Conservation (phyloP, 2,329 filamentous ascomycete species). For the Zymoseptoria brevis region DNA sequence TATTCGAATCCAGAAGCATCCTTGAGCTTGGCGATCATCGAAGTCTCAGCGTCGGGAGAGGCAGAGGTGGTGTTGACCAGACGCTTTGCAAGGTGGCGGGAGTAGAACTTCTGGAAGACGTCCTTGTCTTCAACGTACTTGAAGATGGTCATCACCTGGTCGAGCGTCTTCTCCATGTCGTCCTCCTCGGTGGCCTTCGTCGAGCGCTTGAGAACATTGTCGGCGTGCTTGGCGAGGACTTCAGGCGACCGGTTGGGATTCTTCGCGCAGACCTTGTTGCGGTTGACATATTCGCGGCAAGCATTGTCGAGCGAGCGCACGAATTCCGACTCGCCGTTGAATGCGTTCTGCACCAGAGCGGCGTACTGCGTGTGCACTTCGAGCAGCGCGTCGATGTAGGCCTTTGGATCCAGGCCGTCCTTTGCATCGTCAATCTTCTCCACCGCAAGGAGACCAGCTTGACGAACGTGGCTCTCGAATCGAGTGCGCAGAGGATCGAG, state of each 20-base stretch:
- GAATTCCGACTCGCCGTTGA: slow-evolving; percentile 93
- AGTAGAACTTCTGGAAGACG: slow-evolving; percentile 99
- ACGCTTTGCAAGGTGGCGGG: slow-evolving; percentile 88
- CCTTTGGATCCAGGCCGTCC: slow-evolving; percentile 87
- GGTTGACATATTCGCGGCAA: slow-evolving; percentile 95
- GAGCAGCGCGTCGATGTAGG: slow-evolving; percentile 85
- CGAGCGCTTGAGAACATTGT: slow-evolving; percentile 85
- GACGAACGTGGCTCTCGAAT: slow-evolving; percentile 89
- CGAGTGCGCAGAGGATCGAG: slow-evolving; percentile 77
- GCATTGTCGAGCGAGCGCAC: slow-evolving; percentile 93
- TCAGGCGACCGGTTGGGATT: slow-evolving; percentile 93
- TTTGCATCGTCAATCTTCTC: slow-evolving; percentile 83
- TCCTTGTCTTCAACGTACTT: slow-evolving; percentile 99
- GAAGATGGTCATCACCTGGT: slow-evolving; percentile 98
- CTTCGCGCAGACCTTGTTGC: slow-evolving; percentile 90
- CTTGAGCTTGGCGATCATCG: slow-evolving; percentile 99
- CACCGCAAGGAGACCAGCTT: slow-evolving; percentile 78
- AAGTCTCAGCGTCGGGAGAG: slow-evolving; percentile 93
- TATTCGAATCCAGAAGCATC: slow-evolving; percentile 98
- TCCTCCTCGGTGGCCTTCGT: slow-evolving; percentile 88
- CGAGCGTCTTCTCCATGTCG: slow-evolving; percentile 79
- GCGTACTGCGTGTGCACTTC: slow-evolving; percentile 94
- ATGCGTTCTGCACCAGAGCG: slow-evolving; percentile 81
- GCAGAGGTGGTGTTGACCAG: slow-evolving; percentile 92
- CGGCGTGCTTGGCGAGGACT: slow-evolving; percentile 88